A percentile compares a stretch with the other conserved stretches of the same genome.
phyloP scores from a whole-genome alignment of 108 stramenopile genomes.

The Conticribra weissflogii region DNA sequence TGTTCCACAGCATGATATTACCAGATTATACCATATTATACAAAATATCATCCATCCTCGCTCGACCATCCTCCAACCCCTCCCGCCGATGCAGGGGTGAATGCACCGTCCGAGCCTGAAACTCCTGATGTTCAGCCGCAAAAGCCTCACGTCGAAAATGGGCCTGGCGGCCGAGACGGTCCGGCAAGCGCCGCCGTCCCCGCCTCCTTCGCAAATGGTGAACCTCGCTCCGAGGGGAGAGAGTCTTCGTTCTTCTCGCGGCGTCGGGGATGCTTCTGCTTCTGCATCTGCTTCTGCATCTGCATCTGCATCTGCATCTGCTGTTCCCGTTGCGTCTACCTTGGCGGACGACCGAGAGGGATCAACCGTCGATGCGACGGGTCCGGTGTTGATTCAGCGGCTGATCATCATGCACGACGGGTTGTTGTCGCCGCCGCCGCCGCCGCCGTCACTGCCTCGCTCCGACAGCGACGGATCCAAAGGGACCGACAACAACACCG shows the following conservation, averaged over 20 bases:
- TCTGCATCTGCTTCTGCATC: too few relatives aligned
- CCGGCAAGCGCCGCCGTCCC: too few relatives aligned
- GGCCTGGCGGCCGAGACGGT: too few relatives aligned
- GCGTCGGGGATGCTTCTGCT: too few relatives aligned
- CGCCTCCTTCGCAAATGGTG: too few relatives aligned
- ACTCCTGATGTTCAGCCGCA: neutral
- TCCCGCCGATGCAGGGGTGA: too few relatives aligned
- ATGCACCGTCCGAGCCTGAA: neutral
- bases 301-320: neutral
- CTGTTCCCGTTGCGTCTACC: neutral
- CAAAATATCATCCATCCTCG: neutral
- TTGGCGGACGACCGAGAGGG: neutral
- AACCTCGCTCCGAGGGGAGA: too few relatives aligned
- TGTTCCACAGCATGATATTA: too few relatives aligned
- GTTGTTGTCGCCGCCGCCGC: conserved; percentile 28
- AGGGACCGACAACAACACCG: neutral
- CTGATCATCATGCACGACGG: conserved; percentile 52
- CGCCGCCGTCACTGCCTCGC: neutral
- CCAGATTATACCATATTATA: too few relatives aligned
- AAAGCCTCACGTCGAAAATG: neutral
- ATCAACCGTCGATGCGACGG: neutral
- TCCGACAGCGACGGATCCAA: neutral
- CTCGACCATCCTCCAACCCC: neutral
- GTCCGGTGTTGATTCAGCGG: conserved; percentile 37
- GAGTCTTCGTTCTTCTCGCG: too few relatives aligned